Percentiles rank a stretch among this genome's conserved stretches.
Conservation (phyloP, 1,139 yeast genomes). For the Pichia norvegensis region DNA sequence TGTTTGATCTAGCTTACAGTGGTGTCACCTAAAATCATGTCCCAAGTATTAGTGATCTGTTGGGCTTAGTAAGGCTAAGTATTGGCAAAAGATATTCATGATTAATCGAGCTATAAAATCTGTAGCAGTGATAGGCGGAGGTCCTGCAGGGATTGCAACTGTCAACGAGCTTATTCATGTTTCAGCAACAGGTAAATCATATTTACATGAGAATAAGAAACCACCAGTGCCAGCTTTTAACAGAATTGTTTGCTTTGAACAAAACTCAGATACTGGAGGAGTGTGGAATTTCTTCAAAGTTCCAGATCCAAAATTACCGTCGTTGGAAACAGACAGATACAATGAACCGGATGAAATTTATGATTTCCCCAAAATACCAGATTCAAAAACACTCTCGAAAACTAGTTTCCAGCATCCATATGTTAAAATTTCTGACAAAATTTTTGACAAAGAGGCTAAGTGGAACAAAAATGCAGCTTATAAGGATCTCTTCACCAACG, state of each 20-base stretch:
- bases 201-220: conserved; percentile 11
- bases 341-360: conserved; percentile 14
- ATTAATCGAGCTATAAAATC: conserved; percentile 14
- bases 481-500: conserved; percentile 40
- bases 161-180: conserved; percentile 30
- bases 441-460: conserved; percentile 9
- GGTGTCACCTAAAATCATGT: too few species aligned
- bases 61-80: too few species aligned
- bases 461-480: conserved; percentile 28
- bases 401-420: conserved; percentile 12
- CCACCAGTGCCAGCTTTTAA: conserved; percentile 28
- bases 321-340: conserved; percentile 3
- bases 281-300: conserved; percentile 30
- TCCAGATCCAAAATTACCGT: conserved; percentile 27
- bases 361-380: conserved; percentile 10
- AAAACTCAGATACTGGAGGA: conserved; percentile 37
- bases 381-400: background rate
- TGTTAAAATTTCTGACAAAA: conserved; percentile 4
- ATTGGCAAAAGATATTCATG: background rate
- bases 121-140: conserved; percentile 45
- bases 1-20: too few species aligned
- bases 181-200: conserved; percentile 5
- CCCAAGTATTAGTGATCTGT: too few species aligned
- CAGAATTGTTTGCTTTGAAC: conserved; percentile 33
- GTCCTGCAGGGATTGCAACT: conserved; percentile 42